A percentile compares a stretch with the other conserved stretches of the same genome.
These are phyloP conservation scores for Tulasnella sp. DNA, from an alignment of 768 basidiomycete genomes.

Conservation along the genomic window DNA sequence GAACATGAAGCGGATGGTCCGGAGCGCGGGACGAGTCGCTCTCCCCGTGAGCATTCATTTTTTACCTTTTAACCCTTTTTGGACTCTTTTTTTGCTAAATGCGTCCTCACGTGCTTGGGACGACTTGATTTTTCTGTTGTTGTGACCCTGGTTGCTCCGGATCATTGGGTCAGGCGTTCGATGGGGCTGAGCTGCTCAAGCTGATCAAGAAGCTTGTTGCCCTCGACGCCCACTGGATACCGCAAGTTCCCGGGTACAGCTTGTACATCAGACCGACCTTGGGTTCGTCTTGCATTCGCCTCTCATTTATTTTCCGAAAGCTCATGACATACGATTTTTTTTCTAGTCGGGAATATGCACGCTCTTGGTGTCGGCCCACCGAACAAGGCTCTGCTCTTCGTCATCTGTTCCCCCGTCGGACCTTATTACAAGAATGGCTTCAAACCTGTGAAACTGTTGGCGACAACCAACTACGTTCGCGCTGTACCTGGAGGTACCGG, in stretches of 20 bases:
- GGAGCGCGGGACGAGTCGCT: conserved; percentile 52
- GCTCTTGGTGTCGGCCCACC: conserved; percentile 49
- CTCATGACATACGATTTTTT: conserved; percentile 13
- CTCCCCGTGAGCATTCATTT: conserved; percentile 27
- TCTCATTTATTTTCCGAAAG: neutral
- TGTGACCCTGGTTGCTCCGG: conserved; percentile 21
- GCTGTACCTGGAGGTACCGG: conserved; percentile 63
- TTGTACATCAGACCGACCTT: conserved; percentile 85
- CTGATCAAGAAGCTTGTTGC: conserved; percentile 83
- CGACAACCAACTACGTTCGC: conserved; percentile 48
- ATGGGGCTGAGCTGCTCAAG: conserved; percentile 66
- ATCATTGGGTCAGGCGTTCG: conserved; percentile 55
- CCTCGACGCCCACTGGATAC: conserved; percentile 88
- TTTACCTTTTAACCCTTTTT: neutral
- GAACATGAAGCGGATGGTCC: conserved; percentile 78
- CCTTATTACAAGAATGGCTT: conserved; percentile 84
- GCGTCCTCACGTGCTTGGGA: conserved; percentile 1
- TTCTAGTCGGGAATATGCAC: conserved; percentile 73
- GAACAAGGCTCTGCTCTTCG: conserved; percentile 59
- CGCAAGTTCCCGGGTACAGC: conserved; percentile 79
- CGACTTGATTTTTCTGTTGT: neutral
- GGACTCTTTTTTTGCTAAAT: neutral
- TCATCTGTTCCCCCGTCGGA: conserved; percentile 61
- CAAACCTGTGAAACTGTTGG: conserved; percentile 86
- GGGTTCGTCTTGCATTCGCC: conserved; percentile 33